Evolutionary conservation across 805 yeast genomes (phyloP), one percentile per base, ranked within the genome.

Genomic region (Yarrowia sp.): DNA sequence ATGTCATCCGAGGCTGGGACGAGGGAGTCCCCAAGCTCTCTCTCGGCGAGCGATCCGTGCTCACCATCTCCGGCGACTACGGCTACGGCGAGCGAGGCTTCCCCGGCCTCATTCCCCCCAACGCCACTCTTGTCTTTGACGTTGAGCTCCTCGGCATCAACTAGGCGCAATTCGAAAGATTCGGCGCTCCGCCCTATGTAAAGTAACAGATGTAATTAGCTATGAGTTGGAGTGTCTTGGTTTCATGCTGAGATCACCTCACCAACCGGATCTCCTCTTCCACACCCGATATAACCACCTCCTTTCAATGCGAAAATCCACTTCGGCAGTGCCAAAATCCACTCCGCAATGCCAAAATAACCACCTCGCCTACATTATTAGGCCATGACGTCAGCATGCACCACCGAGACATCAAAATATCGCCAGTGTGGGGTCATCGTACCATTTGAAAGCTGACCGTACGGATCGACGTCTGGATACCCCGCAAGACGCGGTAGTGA

Each of bases 1-100:
- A 88, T 78, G 97, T 93, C 68, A 93, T 93, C 78, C 84, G 85
- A 73, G 98, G 97, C 68, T 93, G 97, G 97, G 97, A 92, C 72
- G 88, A 84, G 71, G 96, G 92, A 65, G 90, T 91, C 74, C 97
- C 97, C 62, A 85, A 91, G 77, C 81, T 93, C 74, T 87, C 96
- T 61, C 82, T 91, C 58, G 98, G 98, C 71, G 90, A 94, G 78
- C 88, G 87, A 81, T 97, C 97, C 58, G 82, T 87, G 73, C 81
- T 93, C 73, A 90, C 96, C 70, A 90, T 93, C 70, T 96, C 97
- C 70, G 96, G 97, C 67, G 84, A 85, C 70, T 87, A 89, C 78
- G 98, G 96, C 68, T 93, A 93, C 78, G 97, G 97, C 66, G 82
- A 83, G 67, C 86, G 96, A 77, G 98, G 98, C 55, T 90, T 88